Evolutionary conservation across 345 rosid genomes (phyloP).

Genomic region (Gossypium longicalyx): DNA sequence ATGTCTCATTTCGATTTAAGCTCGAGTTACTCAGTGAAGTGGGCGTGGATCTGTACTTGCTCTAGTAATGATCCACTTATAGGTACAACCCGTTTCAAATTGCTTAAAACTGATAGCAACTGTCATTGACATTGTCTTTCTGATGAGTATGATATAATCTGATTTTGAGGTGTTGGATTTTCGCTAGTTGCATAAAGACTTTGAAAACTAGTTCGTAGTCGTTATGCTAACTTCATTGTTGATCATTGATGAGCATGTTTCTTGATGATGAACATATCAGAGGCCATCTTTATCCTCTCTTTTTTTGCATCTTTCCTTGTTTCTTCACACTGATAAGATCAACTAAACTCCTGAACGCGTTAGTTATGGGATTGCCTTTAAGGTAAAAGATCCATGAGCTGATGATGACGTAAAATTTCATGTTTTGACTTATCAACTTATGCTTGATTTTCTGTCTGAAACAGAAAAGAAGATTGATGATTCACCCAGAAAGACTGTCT

Average conservation of each 20-base stretch:
- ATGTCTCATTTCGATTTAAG: not conserved
- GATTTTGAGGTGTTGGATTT: not conserved
- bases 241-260: not conserved
- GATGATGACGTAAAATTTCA: not conserved
- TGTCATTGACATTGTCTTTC: not conserved
- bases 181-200: not conserved
- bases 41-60: not conserved
- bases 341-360: not conserved
- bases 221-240: not conserved
- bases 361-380: not conserved
- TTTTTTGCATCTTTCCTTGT: not conserved
- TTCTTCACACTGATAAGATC: not conserved
- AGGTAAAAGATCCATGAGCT: not conserved
- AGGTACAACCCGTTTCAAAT: not conserved
- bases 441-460: slow-evolving; percentile 19
- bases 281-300: not conserved
- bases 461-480: slow-evolving; percentile 86
- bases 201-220: not conserved
- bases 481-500: slow-evolving; percentile 60
- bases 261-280: not conserved
- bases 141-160: not conserved
- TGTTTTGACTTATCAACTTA: not conserved
- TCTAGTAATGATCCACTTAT: not conserved
- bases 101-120: not conserved
- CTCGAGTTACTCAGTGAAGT: not conserved